phyloP scores from a whole-genome alignment of 495 filamentous ascomycete species.

The Penicillium psychrofluorescens region DNA sequence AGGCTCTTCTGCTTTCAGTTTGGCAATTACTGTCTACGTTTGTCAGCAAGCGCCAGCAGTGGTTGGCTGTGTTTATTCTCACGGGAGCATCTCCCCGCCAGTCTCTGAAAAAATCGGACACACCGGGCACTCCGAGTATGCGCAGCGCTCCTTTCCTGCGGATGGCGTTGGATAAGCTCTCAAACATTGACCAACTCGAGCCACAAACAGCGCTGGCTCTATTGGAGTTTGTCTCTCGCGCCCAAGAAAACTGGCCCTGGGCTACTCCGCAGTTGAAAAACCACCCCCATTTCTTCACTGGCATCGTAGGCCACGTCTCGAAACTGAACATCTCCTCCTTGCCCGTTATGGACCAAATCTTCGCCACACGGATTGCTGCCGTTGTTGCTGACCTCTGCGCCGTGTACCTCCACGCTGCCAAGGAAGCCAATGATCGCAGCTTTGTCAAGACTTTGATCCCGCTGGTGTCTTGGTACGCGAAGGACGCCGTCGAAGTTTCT shows the following conservation, averaged over 20 bases:
- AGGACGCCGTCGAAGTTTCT: slow-evolving; percentile 63
- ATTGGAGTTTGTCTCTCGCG: slow-evolving; percentile 75
- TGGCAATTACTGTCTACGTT: slow-evolving; percentile 87
- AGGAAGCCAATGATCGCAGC: slow-evolving; percentile 58
- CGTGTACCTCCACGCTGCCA: slow-evolving; percentile 79
- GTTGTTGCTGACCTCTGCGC: slow-evolving; percentile 80
- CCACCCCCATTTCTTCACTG: slow-evolving; percentile 62
- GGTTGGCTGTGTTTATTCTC: slow-evolving; percentile 87
- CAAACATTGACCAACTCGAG: slow-evolving; percentile 55
- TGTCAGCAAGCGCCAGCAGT: slow-evolving; percentile 85
- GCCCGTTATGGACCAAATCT: slow-evolving; percentile 34
- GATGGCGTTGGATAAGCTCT: slow-evolving; percentile 67
- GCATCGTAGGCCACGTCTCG: slow-evolving; percentile 62
- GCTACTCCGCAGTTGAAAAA: slow-evolving; percentile 69
- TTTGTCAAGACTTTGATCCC: slow-evolving; percentile 64
- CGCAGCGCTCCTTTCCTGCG: slow-evolving; percentile 59
- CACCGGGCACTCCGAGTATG: slow-evolving; percentile 27
- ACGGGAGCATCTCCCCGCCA: slow-evolving; percentile 79
- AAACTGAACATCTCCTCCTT: slow-evolving; percentile 45
- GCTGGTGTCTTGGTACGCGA: slow-evolving; percentile 67
- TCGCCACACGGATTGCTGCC: slow-evolving; percentile 67
- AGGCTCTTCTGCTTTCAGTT: slow-evolving; percentile 52
- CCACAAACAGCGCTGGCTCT: slow-evolving; percentile 60
- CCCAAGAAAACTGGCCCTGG: slow-evolving; percentile 91
- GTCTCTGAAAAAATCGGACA: slow-evolving; percentile 49